Evolutionary conservation across 345 rosid species (phyloP).

Genomic region (Cardamine resedifolia): DNA sequence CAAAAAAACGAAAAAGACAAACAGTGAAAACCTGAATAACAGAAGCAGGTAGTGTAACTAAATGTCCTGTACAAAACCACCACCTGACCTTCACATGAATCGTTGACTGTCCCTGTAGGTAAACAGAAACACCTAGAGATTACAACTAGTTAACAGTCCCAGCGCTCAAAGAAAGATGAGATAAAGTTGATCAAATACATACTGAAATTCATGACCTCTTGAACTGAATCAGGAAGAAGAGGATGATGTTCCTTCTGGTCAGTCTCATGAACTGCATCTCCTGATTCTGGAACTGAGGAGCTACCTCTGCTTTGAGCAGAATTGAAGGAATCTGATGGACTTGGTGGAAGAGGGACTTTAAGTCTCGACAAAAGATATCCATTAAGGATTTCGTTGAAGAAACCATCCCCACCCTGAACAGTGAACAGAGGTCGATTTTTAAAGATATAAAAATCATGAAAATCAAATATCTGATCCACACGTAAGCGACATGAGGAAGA

Average conservation of each 20-base stretch:
- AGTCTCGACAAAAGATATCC: constrained; percentile 78
- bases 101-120: constrained; percentile 48
- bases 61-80: constrained; percentile 7
- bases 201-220: constrained; percentile 45
- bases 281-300: constrained; percentile 39
- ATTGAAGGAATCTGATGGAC: constrained; percentile 56
- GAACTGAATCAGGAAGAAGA: constrained; percentile 44
- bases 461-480: constrained; percentile 9
- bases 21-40: background rate
- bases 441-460: background rate
- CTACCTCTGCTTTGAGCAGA: constrained; percentile 42
- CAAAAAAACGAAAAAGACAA: constrained; percentile 25
- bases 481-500: background rate
- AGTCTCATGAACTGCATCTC: constrained; percentile 40
- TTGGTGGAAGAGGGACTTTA: constrained; percentile 80
- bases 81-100: constrained; percentile 47
- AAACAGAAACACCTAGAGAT: constrained; percentile 20
- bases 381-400: constrained; percentile 89
- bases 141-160: constrained; percentile 27
- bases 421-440: constrained; percentile 22
- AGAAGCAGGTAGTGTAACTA: constrained; percentile 3
- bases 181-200: constrained; percentile 32
- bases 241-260: constrained; percentile 52
- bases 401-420: constrained; percentile 93
- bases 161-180: constrained; percentile 9